phyloP scores from a whole-genome alignment of 2,329 filamentous ascomycete genomes.

The Rhinocladiella mackenziei region DNA sequence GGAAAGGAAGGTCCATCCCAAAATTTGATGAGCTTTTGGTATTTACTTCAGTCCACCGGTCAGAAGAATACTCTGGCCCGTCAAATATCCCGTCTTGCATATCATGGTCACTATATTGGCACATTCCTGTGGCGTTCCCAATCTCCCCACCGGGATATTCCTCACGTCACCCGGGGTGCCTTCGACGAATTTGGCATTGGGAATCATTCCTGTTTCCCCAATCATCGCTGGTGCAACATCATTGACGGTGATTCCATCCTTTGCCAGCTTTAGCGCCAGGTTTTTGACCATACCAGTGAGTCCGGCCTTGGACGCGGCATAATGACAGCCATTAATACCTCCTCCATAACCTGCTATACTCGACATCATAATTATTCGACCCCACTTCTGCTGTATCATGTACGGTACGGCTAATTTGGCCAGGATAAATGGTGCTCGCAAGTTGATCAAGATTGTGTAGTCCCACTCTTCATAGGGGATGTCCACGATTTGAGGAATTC shows the following conservation, averaged over 20 bases:
- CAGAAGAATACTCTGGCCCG: constrained; percentile 53
- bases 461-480: constrained; percentile 63
- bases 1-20: no score
- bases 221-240: constrained; percentile 68
- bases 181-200: constrained; percentile 49
- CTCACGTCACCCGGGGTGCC: constrained; percentile 57
- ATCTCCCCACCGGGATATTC: constrained; percentile 56
- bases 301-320: constrained; percentile 56
- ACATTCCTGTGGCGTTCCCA: constrained; percentile 57
- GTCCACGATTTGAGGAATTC: constrained; percentile 54
- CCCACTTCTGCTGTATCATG: constrained; percentile 60
- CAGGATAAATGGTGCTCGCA: constrained; percentile 60
- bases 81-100: constrained; percentile 58
- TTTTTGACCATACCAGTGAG: constrained; percentile 64
- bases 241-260: constrained; percentile 61
- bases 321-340: constrained; percentile 60
- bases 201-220: constrained; percentile 61
- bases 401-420: constrained; percentile 57
- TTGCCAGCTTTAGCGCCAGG: constrained; percentile 56
- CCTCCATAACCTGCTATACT: constrained; percentile 61
- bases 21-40: no score
- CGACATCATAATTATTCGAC: constrained; percentile 61
- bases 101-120: constrained; percentile 60
- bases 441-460: constrained; percentile 58
- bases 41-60: constrained; percentile 50